These are phyloP conservation scores for Furcasterigmium sp. DNA, from an alignment of 2,329 filamentous ascomycete species.

Conservation along the genomic window DNA sequence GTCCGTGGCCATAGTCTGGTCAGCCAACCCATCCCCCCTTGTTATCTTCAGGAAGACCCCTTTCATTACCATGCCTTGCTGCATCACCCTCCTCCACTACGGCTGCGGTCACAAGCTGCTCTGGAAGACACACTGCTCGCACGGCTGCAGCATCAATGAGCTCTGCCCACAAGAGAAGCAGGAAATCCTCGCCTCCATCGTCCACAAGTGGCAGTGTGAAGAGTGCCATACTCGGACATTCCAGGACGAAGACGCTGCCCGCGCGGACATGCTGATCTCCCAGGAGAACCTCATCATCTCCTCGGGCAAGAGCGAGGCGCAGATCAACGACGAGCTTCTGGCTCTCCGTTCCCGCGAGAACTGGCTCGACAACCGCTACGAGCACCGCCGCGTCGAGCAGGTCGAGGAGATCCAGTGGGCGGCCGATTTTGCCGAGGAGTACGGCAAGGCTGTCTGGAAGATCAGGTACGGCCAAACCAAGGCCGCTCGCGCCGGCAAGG, in stretches of 20 bases:
- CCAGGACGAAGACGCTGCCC: slow-evolving; percentile 1
- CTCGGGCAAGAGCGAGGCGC: too few species aligned
- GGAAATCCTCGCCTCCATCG: slow-evolving; percentile 12
- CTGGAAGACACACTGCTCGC: slow-evolving; percentile 21
- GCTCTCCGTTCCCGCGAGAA: background rate
- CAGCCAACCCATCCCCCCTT: too few species aligned
- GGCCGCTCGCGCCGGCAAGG: background rate
- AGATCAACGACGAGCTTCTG: too few species aligned
- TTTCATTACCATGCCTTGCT: slow-evolving; percentile 20
- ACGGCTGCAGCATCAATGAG: slow-evolving; percentile 11
- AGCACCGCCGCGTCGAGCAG: slow-evolving; percentile 6
- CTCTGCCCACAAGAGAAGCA: slow-evolving; percentile 16
- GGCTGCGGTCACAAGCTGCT: slow-evolving; percentile 19
- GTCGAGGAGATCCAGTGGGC: slow-evolving; percentile 20
- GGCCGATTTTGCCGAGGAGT: slow-evolving; percentile 19
- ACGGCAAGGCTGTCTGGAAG: slow-evolving; percentile 16
- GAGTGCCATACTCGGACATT: slow-evolving; percentile 14
- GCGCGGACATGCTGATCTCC: too few species aligned
- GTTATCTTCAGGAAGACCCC: too few species aligned
- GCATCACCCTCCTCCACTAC: slow-evolving; percentile 18
- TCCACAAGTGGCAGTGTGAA: slow-evolving; percentile 22
- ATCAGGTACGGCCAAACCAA: slow-evolving; percentile 5
- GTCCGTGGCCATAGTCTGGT: too few species aligned
- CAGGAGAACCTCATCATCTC: too few species aligned
- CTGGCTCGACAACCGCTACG: slow-evolving; percentile 7